Conservation (phyloP, 352 stramenopile genomes). For the Phytophthora hibernalis region DNA sequence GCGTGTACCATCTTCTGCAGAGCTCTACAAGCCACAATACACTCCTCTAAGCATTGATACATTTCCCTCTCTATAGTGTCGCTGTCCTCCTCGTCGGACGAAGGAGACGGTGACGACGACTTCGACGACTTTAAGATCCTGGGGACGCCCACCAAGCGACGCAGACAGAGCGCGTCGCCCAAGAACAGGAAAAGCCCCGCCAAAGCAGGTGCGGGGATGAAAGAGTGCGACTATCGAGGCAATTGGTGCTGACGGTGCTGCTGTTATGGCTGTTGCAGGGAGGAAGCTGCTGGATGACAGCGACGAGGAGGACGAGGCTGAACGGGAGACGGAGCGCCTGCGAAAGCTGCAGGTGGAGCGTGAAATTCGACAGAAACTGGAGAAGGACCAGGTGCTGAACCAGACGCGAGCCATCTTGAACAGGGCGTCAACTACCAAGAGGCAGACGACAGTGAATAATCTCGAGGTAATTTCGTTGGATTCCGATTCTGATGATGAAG, state of each 20-base stretch:
- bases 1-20: neutral
- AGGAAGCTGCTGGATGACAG: slow-evolving; percentile 26
- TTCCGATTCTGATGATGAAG: slow-evolving; percentile 59
- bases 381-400: slow-evolving; percentile 63
- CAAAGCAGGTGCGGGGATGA: slow-evolving; percentile 22
- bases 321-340: slow-evolving; percentile 45
- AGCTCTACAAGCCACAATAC: neutral
- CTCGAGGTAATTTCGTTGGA: slow-evolving; percentile 62
- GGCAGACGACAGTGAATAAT: slow-evolving; percentile 31
- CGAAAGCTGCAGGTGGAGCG: slow-evolving; percentile 52
- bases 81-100: slow-evolving; percentile 53
- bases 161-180: slow-evolving; percentile 14
- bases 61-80: slow-evolving; percentile 36
- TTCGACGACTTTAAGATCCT: slow-evolving; percentile 29
- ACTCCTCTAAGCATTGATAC: neutral
- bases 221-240: neutral
- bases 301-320: slow-evolving; percentile 46
- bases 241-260: slow-evolving; percentile 1
- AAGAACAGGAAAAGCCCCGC: slow-evolving; percentile 26
- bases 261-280: slow-evolving; percentile 14
- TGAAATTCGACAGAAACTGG: slow-evolving; percentile 61
- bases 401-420: slow-evolving; percentile 70
- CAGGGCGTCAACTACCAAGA: slow-evolving; percentile 36
- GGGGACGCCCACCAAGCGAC: slow-evolving; percentile 27
- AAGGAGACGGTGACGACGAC: slow-evolving; percentile 31